Percentiles rank a stretch among this genome's conserved stretches.
These are phyloP conservation scores for Tillandsia fasciculata DNA, from an alignment of 176 grass and related monocot genomes.

Conservation along the genomic window DNA sequence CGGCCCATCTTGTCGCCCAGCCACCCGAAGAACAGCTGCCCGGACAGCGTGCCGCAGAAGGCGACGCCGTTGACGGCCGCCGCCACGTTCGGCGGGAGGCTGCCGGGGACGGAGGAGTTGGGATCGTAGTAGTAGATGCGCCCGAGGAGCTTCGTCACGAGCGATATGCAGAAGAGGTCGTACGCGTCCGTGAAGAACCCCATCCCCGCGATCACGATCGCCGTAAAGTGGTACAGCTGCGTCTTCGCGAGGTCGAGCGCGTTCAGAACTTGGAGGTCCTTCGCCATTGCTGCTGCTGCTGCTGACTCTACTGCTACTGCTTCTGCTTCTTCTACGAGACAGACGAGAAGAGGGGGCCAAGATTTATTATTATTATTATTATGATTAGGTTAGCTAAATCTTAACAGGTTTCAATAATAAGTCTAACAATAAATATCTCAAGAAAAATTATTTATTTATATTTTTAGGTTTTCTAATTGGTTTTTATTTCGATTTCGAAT, in stretches of 20 bases:
- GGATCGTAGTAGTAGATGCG: slow-evolving; percentile 55
- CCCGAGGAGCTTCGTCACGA: slow-evolving; percentile 60
- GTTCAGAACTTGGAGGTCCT: slow-evolving; percentile 32
- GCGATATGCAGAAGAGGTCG: slow-evolving; percentile 79
- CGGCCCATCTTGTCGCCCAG: slow-evolving; percentile 65
- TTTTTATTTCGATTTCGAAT: too few relatives aligned
- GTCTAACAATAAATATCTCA: too few relatives aligned
- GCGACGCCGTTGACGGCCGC: slow-evolving; percentile 59
- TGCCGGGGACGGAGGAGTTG: slow-evolving; percentile 3
- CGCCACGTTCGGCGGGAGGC: slow-evolving; percentile 33
- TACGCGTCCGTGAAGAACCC: slow-evolving; percentile 93
- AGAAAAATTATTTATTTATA: too few relatives aligned
- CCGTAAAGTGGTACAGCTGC: slow-evolving; percentile 71
- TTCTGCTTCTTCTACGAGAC: neutral
- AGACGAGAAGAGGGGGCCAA: neutral
- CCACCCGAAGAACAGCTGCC: slow-evolving; percentile 80
- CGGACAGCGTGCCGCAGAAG: slow-evolving; percentile 56
- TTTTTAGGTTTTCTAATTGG: too few relatives aligned
- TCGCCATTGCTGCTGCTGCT: slow-evolving; percentile 14
- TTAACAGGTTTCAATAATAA: too few relatives aligned
- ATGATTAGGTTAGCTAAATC: too few relatives aligned
- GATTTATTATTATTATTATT: too few relatives aligned
- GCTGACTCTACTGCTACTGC: neutral
- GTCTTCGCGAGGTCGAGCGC: slow-evolving; percentile 69
- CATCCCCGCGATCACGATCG: slow-evolving; percentile 85